Percentiles rank a stretch among this genome's conserved stretches.
These are phyloP conservation scores for Cryptosporidium meleagridis DNA, from an alignment of 169 alveolate species.

Conservation along the genomic window DNA sequence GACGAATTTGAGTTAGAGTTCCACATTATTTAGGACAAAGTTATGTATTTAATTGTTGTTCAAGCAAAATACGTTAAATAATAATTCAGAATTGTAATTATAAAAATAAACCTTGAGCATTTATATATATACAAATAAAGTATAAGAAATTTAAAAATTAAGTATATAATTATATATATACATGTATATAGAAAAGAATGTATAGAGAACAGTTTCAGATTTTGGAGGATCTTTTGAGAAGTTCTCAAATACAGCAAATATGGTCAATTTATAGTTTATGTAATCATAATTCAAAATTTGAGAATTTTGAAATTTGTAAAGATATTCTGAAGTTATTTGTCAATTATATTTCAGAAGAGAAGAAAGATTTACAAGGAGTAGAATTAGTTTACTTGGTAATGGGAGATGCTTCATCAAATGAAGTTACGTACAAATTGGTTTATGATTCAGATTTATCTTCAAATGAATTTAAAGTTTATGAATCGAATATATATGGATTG, in stretches of 20 bases:
- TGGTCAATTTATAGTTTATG: conserved; percentile 68
- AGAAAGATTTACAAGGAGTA: not conserved
- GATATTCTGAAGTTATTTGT: conserved; percentile 7
- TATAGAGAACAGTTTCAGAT: conserved; percentile 11
- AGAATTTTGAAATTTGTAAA: conserved; percentile 4
- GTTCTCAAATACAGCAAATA: not conserved
- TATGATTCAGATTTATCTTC: conserved; percentile 12
- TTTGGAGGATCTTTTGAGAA: conserved; percentile 10
- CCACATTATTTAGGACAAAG: not conserved
- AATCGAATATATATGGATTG: conserved; percentile 17
- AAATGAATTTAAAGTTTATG: not conserved
- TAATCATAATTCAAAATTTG: conserved; percentile 26
- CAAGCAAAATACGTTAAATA: not conserved
- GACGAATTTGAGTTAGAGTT: not conserved
- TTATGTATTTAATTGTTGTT: too few relatives aligned
- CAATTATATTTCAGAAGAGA: not conserved
- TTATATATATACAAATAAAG: not conserved
- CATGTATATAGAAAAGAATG: not conserved
- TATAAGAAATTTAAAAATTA: too few relatives aligned
- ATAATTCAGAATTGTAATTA: not conserved
- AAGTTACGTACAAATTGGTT: conserved; percentile 1
- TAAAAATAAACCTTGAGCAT: not conserved
- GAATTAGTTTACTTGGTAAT: conserved; percentile 27
- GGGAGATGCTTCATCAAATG: not conserved
- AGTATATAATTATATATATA: too few relatives aligned